Conservation (phyloP, 1,139 yeast genomes). For the Saccharomyces hybrid region DNA sequence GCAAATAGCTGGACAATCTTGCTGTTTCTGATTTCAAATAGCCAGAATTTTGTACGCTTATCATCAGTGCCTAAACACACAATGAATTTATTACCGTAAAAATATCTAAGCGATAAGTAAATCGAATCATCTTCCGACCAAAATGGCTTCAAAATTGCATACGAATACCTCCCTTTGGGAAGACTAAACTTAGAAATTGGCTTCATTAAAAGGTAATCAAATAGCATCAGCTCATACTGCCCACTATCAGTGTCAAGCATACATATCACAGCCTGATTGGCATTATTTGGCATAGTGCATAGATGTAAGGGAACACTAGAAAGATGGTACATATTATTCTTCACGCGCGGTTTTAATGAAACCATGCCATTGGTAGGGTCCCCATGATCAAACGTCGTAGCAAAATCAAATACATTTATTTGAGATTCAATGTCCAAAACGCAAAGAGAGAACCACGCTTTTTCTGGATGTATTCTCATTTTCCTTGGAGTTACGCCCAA, state of each 20-base stretch:
- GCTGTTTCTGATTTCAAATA: not conserved
- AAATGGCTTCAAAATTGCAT: not conserved
- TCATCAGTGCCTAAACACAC: not conserved
- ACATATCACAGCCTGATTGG: not conserved
- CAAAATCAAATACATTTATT: not conserved
- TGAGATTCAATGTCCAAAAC: not conserved
- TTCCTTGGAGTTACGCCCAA: not conserved
- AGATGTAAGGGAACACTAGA: not conserved
- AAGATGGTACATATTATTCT: not conserved
- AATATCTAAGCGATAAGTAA: not conserved
- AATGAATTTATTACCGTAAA: not conserved
- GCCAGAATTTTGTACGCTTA: not conserved
- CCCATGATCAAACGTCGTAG: not conserved
- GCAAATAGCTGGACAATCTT: not conserved
- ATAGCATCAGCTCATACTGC: not conserved
- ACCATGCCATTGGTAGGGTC: not conserved
- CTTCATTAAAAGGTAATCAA: not conserved
- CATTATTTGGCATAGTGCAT: not conserved
- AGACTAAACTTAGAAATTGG: not conserved
- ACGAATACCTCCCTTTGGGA: not conserved
- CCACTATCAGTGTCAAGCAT: not conserved
- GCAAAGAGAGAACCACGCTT: not conserved
- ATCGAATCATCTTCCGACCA: not conserved
- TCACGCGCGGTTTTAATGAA: not conserved
- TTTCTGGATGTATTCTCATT: not conserved